Evolutionary conservation across 768 basidiomycete species (phyloP).

Genomic region (Podaxis sp.): DNA sequence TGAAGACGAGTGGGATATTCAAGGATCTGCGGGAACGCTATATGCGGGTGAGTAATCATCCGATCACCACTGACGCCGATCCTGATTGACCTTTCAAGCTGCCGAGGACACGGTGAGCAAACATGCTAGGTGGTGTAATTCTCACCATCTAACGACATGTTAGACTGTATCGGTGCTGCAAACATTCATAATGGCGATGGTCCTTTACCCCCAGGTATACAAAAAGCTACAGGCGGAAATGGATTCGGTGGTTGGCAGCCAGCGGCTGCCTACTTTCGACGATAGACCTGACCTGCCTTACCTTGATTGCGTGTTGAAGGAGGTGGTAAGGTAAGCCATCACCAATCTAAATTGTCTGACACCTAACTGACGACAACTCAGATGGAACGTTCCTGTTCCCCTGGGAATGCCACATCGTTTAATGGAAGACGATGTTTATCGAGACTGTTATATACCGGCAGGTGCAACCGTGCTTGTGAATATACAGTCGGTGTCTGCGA

Average conservation of each 20-base stretch:
- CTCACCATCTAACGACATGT: constrained; percentile 18
- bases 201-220: constrained; percentile 49
- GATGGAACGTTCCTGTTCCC: constrained; percentile 50
- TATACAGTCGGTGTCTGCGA: constrained; percentile 35
- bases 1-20: constrained; percentile 54
- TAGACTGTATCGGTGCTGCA: constrained; percentile 53
- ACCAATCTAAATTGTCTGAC: not conserved
- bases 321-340: constrained; percentile 42
- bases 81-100: constrained; percentile 24
- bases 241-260: constrained; percentile 43
- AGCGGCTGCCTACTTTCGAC: constrained; percentile 46
- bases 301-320: constrained; percentile 46
- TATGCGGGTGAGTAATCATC: constrained; percentile 39
- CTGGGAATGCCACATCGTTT: constrained; percentile 52
- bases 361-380: constrained; percentile 20
- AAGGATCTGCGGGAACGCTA: constrained; percentile 54
- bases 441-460: constrained; percentile 44
- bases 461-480: constrained; percentile 45
- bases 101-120: constrained; percentile 38
- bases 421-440: constrained; percentile 51
- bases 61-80: not conserved
- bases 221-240: constrained; percentile 51
- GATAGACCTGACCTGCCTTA: constrained; percentile 47
- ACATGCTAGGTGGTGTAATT: constrained; percentile 12
- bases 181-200: constrained; percentile 55